These are phyloP conservation scores for Paramecium tetraurelia DNA, from an alignment of 73 alveolate species.

Conservation along the genomic window DNA sequence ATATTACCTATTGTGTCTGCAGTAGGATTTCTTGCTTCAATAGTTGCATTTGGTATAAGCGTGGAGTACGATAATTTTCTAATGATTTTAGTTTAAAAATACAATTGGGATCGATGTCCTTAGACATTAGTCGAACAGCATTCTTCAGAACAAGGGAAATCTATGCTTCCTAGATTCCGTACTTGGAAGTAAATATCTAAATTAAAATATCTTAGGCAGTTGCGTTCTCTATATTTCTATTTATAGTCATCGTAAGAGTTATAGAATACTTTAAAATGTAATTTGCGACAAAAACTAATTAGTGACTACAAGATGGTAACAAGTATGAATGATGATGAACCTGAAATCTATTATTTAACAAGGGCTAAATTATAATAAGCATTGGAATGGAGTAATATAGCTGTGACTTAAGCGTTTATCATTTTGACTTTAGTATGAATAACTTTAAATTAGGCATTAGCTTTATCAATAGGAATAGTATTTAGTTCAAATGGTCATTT, in stretches of 20 bases:
- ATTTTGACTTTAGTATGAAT: neutral
- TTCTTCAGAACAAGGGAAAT: neutral
- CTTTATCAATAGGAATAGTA: neutral
- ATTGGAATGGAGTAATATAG: slow-evolving; percentile 35
- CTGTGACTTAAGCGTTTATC: slow-evolving; percentile 1
- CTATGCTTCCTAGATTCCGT: neutral
- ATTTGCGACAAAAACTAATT: neutral
- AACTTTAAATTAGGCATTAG: neutral
- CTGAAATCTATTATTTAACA: neutral
- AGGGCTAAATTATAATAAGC: neutral
- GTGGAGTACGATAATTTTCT: neutral
- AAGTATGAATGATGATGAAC: neutral
- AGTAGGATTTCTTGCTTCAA: neutral
- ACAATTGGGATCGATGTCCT: neutral
- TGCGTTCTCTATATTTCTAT: neutral
- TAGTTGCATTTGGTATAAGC: neutral
- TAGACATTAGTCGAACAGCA: slow-evolving; percentile 22
- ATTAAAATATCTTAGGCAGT: neutral
- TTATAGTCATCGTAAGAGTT: neutral
- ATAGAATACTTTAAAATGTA: neutral
- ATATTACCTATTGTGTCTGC: neutral
- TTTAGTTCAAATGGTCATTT: neutral
- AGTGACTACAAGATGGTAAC: neutral
- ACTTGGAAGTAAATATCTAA: neutral
- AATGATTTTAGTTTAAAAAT: neutral